phyloP scores from a whole-genome alignment of 2,329 filamentous ascomycete genomes.

The Colletotrichum siamense region DNA sequence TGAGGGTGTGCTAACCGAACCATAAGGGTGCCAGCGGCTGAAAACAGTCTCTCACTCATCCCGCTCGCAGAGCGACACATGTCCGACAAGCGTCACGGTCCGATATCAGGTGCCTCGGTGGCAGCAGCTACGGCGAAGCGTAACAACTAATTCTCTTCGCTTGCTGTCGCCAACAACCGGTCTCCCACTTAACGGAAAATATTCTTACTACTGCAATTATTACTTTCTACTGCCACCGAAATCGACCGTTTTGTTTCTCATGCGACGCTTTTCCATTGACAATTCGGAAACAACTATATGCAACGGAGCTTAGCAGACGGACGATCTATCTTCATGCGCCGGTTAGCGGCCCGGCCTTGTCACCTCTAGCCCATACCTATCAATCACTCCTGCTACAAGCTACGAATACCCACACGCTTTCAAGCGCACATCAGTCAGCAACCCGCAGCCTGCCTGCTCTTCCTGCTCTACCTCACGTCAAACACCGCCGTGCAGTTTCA shows the following conservation, averaged over 20 bases:
- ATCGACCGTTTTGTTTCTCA: background rate
- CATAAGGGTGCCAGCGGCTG: background rate
- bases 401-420: background rate
- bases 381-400: background rate
- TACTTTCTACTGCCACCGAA: background rate
- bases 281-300: background rate
- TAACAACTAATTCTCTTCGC: background rate
- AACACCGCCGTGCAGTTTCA: background rate
- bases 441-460: background rate
- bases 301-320: background rate
- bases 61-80: background rate
- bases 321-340: background rate
- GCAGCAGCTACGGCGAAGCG: background rate
- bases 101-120: conserved; percentile 2
- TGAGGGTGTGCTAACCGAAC: background rate
- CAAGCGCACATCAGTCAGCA: background rate
- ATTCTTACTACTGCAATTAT: background rate
- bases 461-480: background rate
- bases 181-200: background rate
- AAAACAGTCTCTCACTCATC: background rate
- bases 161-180: background rate
- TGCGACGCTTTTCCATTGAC: background rate
- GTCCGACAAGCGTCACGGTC: background rate
- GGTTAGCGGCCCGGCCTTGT: background rate
- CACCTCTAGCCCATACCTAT: background rate